Base-by-base conservation (phyloP, 768 basidiomycete genomes). In the Auriculariales sp. region DNA sequence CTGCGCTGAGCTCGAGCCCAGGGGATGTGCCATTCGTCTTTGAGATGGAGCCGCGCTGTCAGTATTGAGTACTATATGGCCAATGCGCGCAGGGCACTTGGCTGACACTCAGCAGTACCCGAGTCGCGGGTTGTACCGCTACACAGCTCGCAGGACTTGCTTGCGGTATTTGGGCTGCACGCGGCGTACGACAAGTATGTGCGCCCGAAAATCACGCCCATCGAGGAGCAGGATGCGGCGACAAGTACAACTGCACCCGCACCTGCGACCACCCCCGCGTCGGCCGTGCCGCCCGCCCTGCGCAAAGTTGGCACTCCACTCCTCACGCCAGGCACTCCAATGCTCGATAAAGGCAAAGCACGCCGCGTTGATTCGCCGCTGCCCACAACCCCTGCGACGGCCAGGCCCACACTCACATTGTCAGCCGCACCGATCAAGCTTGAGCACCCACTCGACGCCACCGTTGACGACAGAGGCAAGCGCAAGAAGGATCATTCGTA, bases 171-270 rank as follows among this genome's bases (percentile, higher is more conserved):
- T 57, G 68, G 74, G 46, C 75, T 89, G 27, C 71, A 79, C 46
- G 57, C 78, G 9, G 78, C 83, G n/a, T 89, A 89, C 61, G 80
- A 87, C 67, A 83, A 79, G 59, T 82, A 88, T 58, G 86, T 88
- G 47, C 72, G 79, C n/a, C 73, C 77, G 10, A 65, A 68, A 58
- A 59, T 66, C 33, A 51, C 62, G 30, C 65, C 70, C 17, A 55
- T 64, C 28, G 64, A 64, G 52, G 59, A 4, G 19, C 39, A 44
- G 27, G 39, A 44, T 25, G 62, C 24, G 56, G 52, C 28, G 59
- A 47, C 45, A 28, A n/a, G 19, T 10, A n/a, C 22, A 58, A 36
- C 60, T 59, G 19, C 44, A 53, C 29, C 56, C 50, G 31, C 31
- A 32, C 7, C 31, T 7, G 9, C 31, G 15, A 32, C n/a, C n/a